A percentile compares a stretch with the other conserved stretches of the same genome.
phyloP scores from a whole-genome alignment of 2,329 filamentous ascomycete genomes.

The Exophiala alcalophila region DNA sequence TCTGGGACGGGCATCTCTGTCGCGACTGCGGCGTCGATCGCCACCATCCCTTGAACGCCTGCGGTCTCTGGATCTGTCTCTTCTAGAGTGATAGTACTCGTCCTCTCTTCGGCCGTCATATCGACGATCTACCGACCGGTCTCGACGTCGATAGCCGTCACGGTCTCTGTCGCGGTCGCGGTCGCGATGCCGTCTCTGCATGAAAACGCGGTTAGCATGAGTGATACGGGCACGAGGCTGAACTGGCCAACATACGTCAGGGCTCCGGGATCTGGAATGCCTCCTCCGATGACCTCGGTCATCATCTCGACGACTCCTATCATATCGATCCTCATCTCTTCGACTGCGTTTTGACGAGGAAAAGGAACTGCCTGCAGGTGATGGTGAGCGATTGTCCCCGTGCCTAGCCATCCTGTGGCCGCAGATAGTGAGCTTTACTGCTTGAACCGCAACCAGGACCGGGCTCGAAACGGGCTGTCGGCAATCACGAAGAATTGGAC shows the following conservation, averaged over 20 bases:
- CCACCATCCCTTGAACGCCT: constrained; percentile 58
- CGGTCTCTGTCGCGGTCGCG: constrained; percentile 51
- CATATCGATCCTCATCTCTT: constrained; percentile 53
- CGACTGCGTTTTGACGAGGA: constrained; percentile 65
- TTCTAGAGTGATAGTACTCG: constrained; percentile 59
- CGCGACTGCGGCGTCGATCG: constrained; percentile 61
- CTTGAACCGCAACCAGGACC: constrained; percentile 27
- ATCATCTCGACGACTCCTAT: constrained; percentile 53
- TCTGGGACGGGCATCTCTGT: constrained; percentile 65
- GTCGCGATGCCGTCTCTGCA: constrained; percentile 30
- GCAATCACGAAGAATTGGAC: too few species aligned
- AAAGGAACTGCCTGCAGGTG: constrained; percentile 82
- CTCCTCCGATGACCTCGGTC: constrained; percentile 43
- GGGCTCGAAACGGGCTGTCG: constrained; percentile 13
- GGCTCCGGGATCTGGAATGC: constrained; percentile 39
- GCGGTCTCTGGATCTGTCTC: constrained; percentile 64
- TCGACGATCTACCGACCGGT: constrained; percentile 61
- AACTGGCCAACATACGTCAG: constrained; percentile 41
- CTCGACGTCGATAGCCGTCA: constrained; percentile 63
- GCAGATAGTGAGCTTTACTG: constrained; percentile 48
- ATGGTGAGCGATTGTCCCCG: constrained; percentile 77
- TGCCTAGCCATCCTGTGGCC: constrained; percentile 55
- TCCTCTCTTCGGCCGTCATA: constrained; percentile 61
- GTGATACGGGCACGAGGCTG: background rate
- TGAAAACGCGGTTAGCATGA: constrained; percentile 8